Conservation (phyloP, 2,329 filamentous ascomycete genomes). For the Fusarium pseudograminearum region DNA sequence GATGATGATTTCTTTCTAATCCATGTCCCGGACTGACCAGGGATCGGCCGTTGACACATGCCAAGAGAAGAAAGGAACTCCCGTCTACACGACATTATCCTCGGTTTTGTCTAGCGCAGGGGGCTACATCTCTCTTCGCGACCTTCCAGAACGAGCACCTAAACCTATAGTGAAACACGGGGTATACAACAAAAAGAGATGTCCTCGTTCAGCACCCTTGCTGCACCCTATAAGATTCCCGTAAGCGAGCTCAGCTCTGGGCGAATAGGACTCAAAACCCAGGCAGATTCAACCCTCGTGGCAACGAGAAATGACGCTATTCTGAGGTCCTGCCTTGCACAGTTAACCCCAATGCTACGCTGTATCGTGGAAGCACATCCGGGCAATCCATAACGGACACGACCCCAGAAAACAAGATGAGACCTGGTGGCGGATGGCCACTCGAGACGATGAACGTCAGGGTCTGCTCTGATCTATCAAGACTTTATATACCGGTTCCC, state of each 20-base stretch:
- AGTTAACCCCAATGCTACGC: slow-evolving; percentile 11
- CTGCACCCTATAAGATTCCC: not conserved
- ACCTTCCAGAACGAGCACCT: slow-evolving; percentile 25
- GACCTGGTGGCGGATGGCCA: slow-evolving; percentile 6
- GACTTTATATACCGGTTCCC: slow-evolving; percentile 23
- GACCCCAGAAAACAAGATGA: slow-evolving; percentile 1
- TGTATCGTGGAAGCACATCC: slow-evolving; percentile 18
- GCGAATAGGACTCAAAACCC: not conserved
- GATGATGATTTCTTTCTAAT: not conserved
- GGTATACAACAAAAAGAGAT: slow-evolving; percentile 7
- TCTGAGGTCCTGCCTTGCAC: not conserved
- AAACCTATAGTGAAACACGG: slow-evolving; percentile 12
- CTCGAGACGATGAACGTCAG: slow-evolving; percentile 16
- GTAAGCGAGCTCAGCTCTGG: not conserved
- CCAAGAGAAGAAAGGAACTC: slow-evolving; percentile 5
- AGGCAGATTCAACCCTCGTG: not conserved
- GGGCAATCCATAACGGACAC: not conserved
- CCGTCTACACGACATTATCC: not conserved
- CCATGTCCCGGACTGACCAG: slow-evolving; percentile 2
- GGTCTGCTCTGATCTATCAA: not conserved
- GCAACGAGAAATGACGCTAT: not conserved
- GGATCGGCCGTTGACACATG: slow-evolving; percentile 17
- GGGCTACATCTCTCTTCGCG: slow-evolving; percentile 3
- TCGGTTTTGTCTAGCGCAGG: slow-evolving; percentile 1
- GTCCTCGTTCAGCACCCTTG: not conserved